Evolutionary conservation across 306 rosid species (phyloP).

Genomic region (Prunus dulcis): DNA sequence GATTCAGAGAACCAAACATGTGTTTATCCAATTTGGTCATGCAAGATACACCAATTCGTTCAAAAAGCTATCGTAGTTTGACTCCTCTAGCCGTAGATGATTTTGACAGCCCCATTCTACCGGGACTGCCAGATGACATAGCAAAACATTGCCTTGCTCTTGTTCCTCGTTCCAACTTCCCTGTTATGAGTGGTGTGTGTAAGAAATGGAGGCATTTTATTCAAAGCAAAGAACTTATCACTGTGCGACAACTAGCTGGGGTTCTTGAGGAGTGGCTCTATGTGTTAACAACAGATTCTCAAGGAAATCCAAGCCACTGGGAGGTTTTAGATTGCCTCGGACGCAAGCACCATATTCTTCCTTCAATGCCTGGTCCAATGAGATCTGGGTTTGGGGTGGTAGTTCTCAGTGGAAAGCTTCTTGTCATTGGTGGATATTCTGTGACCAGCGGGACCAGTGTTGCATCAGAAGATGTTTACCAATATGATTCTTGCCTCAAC

Average conservation of each 20-base stretch:
- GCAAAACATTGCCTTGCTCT: slow-evolving; percentile 87
- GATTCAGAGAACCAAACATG: slow-evolving; percentile 51
- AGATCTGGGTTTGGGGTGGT: slow-evolving; percentile 65
- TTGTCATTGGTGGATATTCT: slow-evolving; percentile 79
- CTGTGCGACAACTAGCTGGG: slow-evolving; percentile 72
- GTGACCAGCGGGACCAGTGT: slow-evolving; percentile 35
- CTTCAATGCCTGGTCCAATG: slow-evolving; percentile 67
- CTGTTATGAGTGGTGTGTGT: slow-evolving; percentile 67
- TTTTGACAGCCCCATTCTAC: slow-evolving; percentile 47
- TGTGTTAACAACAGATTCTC: slow-evolving; percentile 54
- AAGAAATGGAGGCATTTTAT: slow-evolving; percentile 86
- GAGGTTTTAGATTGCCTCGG: slow-evolving; percentile 84
- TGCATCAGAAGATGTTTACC: slow-evolving; percentile 70
- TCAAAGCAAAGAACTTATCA: slow-evolving; percentile 74
- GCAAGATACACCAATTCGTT: slow-evolving; percentile 36
- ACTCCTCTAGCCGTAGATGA: slow-evolving; percentile 35
- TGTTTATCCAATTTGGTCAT: slow-evolving; percentile 44
- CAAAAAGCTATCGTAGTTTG: slow-evolving; percentile 37
- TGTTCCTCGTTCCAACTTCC: slow-evolving; percentile 71
- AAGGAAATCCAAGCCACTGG: slow-evolving; percentile 77
- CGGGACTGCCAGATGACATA: slow-evolving; percentile 91
- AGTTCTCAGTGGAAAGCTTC: slow-evolving; percentile 80
- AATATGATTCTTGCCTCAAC: slow-evolving; percentile 82
- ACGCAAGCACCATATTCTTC: slow-evolving; percentile 50
- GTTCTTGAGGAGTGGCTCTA: slow-evolving; percentile 88